Conservation (phyloP, 1,284 basidiomycete genomes). For the Tausonia pullulans region DNA sequence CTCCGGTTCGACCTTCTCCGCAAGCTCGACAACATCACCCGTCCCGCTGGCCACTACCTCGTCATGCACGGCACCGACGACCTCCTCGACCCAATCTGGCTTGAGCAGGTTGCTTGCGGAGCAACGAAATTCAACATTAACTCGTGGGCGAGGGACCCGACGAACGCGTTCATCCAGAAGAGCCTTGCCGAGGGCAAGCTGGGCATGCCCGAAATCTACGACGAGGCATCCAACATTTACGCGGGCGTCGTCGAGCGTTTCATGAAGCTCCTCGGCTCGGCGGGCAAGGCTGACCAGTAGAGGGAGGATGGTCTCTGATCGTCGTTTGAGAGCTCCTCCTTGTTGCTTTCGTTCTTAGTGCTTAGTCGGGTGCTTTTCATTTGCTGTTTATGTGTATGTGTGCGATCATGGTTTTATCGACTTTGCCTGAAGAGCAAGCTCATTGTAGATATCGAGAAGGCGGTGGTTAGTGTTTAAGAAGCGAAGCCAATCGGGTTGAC, state of each 20-base stretch:
- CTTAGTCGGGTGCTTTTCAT: too few species aligned
- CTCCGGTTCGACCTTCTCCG: constrained; percentile 10
- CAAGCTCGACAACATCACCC: constrained; percentile 7
- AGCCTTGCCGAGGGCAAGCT: constrained; percentile 25
- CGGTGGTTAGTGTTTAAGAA: too few species aligned
- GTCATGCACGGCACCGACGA: constrained; percentile 41
- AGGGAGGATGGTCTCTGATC: too few species aligned
- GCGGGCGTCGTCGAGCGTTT: constrained; percentile 29
- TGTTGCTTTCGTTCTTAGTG: too few species aligned
- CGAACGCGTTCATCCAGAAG: constrained; percentile 25
- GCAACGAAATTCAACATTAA: constrained; percentile 36
- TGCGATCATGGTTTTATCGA: too few species aligned
- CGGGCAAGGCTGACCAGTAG: constrained; percentile 26
- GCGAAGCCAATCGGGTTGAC: too few species aligned
- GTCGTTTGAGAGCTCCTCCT: too few species aligned
- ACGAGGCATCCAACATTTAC: constrained; percentile 31
- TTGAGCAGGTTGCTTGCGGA: constrained; percentile 30
- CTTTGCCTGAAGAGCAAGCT: too few species aligned
- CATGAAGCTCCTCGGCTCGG: constrained; percentile 29
- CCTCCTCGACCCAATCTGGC: constrained; percentile 31
- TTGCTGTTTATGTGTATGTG: too few species aligned
- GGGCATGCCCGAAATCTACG: constrained; percentile 30
- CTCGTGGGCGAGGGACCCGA: constrained; percentile 35
- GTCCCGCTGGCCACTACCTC: constrained; percentile 41
- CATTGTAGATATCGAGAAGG: too few species aligned